A percentile compares a stretch with the other conserved stretches of the same genome.
Conservation (phyloP, 208 protist species). For the Leptomonas seymouri region DNA sequence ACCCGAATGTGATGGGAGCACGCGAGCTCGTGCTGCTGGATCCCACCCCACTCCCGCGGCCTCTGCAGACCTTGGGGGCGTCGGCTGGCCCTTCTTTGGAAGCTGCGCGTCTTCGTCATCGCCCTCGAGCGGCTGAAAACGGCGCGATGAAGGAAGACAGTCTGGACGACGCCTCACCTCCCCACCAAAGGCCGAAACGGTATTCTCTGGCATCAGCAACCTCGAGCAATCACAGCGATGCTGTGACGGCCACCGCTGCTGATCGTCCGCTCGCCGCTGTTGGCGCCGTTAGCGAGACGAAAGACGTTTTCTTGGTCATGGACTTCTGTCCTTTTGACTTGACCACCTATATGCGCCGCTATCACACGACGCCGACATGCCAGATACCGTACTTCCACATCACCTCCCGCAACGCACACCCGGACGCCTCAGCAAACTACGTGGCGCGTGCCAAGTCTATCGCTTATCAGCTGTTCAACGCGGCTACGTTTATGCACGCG, state of each 20-base stretch:
- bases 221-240: not conserved
- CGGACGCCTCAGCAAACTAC: conserved; percentile 49
- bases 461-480: conserved; percentile 71
- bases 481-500: conserved; percentile 78
- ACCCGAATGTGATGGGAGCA: conserved; percentile 80
- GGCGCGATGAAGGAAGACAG: not conserved
- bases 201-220: not conserved
- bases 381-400: conserved; percentile 61
- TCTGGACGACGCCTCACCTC: not conserved
- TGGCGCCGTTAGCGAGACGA: conserved; percentile 9
- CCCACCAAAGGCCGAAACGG: not conserved
- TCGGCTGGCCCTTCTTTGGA: not conserved
- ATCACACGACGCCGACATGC: conserved; percentile 11
- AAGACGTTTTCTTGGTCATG: conserved; percentile 88
- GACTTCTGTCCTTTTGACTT: conserved; percentile 82
- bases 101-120: not conserved
- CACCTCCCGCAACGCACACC: conserved; percentile 58
- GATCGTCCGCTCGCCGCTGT: conserved; percentile 19
- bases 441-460: conserved; percentile 84
- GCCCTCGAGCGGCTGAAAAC: not conserved
- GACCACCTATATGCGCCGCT: conserved; percentile 64
- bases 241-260: conserved; percentile 4
- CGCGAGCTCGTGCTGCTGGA: conserved; percentile 55
- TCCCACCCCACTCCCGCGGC: conserved; percentile 23
- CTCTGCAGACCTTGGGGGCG: not conserved